These are phyloP conservation scores for Tricholoma matsutake DNA, from an alignment of 768 basidiomycete species.

Conservation along the genomic window DNA sequence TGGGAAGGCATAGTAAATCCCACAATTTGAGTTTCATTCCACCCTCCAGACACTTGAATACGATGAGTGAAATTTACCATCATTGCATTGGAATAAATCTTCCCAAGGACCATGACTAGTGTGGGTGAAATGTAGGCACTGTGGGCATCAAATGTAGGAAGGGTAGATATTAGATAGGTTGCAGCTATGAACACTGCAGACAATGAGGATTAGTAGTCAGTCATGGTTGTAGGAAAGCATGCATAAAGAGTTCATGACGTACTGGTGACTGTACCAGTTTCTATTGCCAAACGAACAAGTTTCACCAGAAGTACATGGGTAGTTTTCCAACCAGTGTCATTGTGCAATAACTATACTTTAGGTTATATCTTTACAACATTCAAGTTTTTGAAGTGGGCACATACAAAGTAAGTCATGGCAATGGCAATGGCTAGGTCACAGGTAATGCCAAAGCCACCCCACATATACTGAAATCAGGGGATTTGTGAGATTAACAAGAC, in stretches of 20 bases:
- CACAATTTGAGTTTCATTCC: background rate
- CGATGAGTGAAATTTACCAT: conserved; percentile 1
- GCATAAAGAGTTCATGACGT: background rate
- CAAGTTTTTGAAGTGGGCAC: background rate
- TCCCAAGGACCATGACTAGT: background rate
- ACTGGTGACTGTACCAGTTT: background rate
- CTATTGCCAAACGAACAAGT: background rate
- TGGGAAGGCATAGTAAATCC: too few species aligned
- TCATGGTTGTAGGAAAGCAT: background rate
- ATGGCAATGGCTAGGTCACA: background rate
- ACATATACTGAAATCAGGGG: background rate
- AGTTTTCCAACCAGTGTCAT: background rate
- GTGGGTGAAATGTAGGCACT: too few species aligned
- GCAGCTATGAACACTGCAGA: background rate
- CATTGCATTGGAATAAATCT: conserved; percentile 1
- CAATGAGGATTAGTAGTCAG: too few species aligned
- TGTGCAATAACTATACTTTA: background rate
- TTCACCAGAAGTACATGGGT: background rate
- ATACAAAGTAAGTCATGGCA: background rate
- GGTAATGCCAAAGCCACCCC: background rate
- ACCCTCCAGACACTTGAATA: background rate
- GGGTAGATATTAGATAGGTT: too few species aligned
- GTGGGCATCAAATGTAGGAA: too few species aligned
- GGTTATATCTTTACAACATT: background rate
- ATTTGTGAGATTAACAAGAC: background rate